Conservation (phyloP, 2,329 filamentous ascomycete genomes). For the Aureobasidium leucospermi region DNA sequence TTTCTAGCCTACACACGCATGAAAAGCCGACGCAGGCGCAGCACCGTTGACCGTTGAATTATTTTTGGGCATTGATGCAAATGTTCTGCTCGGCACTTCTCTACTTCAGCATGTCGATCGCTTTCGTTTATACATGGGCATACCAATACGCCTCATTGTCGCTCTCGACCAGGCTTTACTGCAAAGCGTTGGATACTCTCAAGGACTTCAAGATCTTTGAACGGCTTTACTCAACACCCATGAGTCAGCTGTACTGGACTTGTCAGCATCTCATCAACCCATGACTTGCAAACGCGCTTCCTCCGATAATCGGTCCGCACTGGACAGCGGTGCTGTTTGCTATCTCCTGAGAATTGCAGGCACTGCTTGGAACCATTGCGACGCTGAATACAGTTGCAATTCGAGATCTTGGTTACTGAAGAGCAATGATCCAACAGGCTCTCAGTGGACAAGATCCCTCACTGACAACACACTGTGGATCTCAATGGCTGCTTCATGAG, state of each 20-base stretch:
- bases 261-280: background rate
- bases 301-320: too few relatives aligned
- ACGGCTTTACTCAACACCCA: background rate
- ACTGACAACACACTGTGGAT: too few relatives aligned
- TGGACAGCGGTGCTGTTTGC: too few relatives aligned
- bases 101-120: background rate
- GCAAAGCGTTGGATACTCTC: background rate
- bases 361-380: too few relatives aligned
- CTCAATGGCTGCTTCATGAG: too few relatives aligned
- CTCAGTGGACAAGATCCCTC: too few relatives aligned
- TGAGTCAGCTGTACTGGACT: background rate
- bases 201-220: background rate
- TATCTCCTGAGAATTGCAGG: too few relatives aligned
- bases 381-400: too few relatives aligned
- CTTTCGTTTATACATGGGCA: background rate
- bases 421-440: too few relatives aligned
- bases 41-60: conserved; percentile 7
- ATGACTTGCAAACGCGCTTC: background rate
- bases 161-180: background rate
- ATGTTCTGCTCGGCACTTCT: background rate
- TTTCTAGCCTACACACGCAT: conserved; percentile 3
- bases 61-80: background rate
- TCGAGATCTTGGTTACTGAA: too few relatives aligned
- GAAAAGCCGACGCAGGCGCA: background rate
- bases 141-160: background rate